Evolutionary conservation across 1,284 basidiomycete genomes (phyloP).

Genomic region (Papiliotrema nemorosa): DNA sequence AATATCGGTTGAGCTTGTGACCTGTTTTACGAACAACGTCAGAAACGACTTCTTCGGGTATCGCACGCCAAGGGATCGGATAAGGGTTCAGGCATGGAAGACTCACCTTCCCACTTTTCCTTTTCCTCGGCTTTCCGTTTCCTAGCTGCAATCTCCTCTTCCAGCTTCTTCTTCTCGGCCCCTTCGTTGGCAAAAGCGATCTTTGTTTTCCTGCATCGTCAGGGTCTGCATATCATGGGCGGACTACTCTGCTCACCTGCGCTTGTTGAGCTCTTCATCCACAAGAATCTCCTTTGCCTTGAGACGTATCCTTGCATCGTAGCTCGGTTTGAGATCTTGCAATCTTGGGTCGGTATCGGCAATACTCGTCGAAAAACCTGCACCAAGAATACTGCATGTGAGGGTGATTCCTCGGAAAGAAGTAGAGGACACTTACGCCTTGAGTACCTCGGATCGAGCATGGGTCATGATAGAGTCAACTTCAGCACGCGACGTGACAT

Average conservation of each 20-base stretch:
- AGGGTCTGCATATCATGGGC: neutral
- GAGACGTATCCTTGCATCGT: conserved; percentile 50
- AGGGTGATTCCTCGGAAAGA: neutral
- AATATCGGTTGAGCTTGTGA: neutral
- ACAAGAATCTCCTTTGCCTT: conserved; percentile 55
- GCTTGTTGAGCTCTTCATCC: conserved; percentile 55
- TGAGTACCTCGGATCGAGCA: conserved; percentile 41
- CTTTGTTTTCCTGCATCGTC: conserved; percentile 43
- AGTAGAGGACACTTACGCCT: conserved; percentile 29
- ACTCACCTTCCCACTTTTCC: conserved; percentile 54
- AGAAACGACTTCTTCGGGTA: neutral
- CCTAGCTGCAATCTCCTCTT: conserved; percentile 49
- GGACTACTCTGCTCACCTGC: conserved; percentile 41
- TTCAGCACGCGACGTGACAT: conserved; percentile 36
- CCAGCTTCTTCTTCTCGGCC: conserved; percentile 53
- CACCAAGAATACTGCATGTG: conserved; percentile 30
- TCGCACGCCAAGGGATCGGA: neutral
- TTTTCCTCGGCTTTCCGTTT: conserved; percentile 54
- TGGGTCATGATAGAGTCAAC: conserved; percentile 49
- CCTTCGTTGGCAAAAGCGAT: conserved; percentile 56
- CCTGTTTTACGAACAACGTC: too few relatives aligned
- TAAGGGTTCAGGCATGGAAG: neutral
- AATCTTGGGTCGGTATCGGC: conserved; percentile 50
- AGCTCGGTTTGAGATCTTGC: conserved; percentile 46
- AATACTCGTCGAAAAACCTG: conserved; percentile 42